Conservation (phyloP, 768 basidiomycete genomes). For the Suillus decipiens region DNA sequence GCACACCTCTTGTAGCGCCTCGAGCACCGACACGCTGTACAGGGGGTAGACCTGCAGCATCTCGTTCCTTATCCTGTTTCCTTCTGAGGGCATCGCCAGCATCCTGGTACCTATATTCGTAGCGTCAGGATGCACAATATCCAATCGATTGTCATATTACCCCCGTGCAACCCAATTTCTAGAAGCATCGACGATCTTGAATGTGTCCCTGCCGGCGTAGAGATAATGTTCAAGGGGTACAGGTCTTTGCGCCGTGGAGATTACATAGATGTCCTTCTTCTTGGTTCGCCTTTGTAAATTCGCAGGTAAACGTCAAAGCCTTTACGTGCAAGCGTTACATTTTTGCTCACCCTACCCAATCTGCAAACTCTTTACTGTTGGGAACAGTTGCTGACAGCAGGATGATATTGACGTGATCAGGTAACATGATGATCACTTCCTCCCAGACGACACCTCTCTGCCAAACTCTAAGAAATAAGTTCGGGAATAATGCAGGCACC, state of each 20-base stretch:
- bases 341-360: slow-evolving; percentile 91
- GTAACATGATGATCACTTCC: slow-evolving; percentile 99
- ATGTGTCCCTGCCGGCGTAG: slow-evolving; percentile 90
- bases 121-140: slow-evolving; percentile 11
- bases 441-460: slow-evolving; percentile 99
- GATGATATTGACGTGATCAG: slow-evolving; percentile 98
- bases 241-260: slow-evolving; percentile 93
- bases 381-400: slow-evolving; percentile 96
- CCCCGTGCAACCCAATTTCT: slow-evolving; percentile 75
- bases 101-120: slow-evolving; percentile 73
- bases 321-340: not conserved
- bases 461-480: slow-evolving; percentile 14
- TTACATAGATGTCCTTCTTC: slow-evolving; percentile 99
- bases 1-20: slow-evolving; percentile 56
- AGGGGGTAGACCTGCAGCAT: slow-evolving; percentile 89
- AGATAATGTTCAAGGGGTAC: slow-evolving; percentile 97
- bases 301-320: not conserved
- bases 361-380: slow-evolving; percentile 97
- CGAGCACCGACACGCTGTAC: slow-evolving; percentile 84
- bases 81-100: slow-evolving; percentile 86
- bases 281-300: slow-evolving; percentile 78
- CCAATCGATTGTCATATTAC: slow-evolving; percentile 40
- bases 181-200: slow-evolving; percentile 88
- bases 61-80: slow-evolving; percentile 98
- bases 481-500: slow-evolving; percentile 16